Conservation (phyloP, 2,329 filamentous ascomycete species). For the Fusarium sp. region DNA sequence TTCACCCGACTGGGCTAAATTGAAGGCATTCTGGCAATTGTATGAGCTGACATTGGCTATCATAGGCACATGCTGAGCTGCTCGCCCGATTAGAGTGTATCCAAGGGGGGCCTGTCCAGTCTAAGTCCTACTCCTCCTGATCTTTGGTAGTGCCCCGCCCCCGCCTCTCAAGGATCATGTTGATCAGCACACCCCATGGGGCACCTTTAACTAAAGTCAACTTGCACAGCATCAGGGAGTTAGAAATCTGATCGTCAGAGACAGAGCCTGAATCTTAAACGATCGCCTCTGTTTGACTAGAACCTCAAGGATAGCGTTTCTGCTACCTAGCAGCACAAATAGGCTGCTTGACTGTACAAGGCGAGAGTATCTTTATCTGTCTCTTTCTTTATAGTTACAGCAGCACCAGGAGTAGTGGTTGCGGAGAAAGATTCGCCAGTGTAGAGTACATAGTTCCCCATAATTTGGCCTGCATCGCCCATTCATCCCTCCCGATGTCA, state of each 20-base stretch:
- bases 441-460: background rate
- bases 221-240: background rate
- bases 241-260: background rate
- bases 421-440: background rate
- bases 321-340: no score
- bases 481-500: no score
- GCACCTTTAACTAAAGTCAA: background rate
- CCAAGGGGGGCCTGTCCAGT: background rate
- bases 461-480: no score
- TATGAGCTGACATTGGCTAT: background rate
- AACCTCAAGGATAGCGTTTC: no score
- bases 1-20: conserved; percentile 1
- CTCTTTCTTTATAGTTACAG: no score
- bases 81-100: conserved; percentile 8
- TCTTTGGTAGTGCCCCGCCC: background rate
- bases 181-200: background rate
- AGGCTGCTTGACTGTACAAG: no score
- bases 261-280: no score
- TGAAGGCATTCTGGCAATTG: background rate
- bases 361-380: no score
- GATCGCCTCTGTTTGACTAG: no score
- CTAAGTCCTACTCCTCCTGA: background rate
- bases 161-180: background rate
- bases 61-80: background rate
- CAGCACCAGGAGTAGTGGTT: no score